phyloP scores from a whole-genome alignment of 768 basidiomycete species.

The Mycena leptocephala region DNA sequence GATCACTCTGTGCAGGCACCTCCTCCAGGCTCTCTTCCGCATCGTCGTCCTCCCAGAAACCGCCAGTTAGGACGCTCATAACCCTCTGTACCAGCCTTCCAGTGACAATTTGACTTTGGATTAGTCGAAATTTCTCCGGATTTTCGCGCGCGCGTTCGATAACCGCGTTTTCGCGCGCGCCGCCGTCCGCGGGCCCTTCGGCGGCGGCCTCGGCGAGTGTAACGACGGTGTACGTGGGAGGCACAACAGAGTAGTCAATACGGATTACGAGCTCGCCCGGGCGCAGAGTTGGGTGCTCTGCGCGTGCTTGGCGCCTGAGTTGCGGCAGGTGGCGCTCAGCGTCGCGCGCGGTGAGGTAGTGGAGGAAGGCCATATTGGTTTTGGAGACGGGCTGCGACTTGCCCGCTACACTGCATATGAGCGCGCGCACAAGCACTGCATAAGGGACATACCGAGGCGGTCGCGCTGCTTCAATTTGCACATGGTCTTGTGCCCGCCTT shows the following conservation, averaged over 20 bases:
- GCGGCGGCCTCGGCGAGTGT: slow-evolving; percentile 44
- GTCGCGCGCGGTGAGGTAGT: slow-evolving; percentile 53
- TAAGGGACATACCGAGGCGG: slow-evolving; percentile 44
- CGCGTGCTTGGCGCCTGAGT: slow-evolving; percentile 44
- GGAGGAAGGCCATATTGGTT: slow-evolving; percentile 51
- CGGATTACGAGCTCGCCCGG: slow-evolving; percentile 47
- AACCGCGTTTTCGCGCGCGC: slow-evolving; percentile 55
- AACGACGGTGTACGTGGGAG: slow-evolving; percentile 44
- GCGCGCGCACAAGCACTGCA: neutral
- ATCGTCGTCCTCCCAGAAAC: slow-evolving; percentile 45
- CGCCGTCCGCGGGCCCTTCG: slow-evolving; percentile 43
- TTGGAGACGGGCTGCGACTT: slow-evolving; percentile 51
- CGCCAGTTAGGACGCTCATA: slow-evolving; percentile 49
- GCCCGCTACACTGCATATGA: slow-evolving; percentile 43
- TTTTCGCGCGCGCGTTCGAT: slow-evolving; percentile 53
- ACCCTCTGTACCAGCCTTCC: slow-evolving; percentile 48
- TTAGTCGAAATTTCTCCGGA: slow-evolving; percentile 49
- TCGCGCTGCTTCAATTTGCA: slow-evolving; percentile 58
- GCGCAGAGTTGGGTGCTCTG: slow-evolving; percentile 43
- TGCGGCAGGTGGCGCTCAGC: slow-evolving; percentile 45
- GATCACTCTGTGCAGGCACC: neutral
- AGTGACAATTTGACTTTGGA: slow-evolving; percentile 53
- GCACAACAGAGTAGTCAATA: slow-evolving; percentile 53
- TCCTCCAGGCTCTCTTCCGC: slow-evolving; percentile 6
- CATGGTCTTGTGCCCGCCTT: slow-evolving; percentile 52